phyloP scores from a whole-genome alignment of 345 rosid genomes.

The Eucalyptus regnans region DNA sequence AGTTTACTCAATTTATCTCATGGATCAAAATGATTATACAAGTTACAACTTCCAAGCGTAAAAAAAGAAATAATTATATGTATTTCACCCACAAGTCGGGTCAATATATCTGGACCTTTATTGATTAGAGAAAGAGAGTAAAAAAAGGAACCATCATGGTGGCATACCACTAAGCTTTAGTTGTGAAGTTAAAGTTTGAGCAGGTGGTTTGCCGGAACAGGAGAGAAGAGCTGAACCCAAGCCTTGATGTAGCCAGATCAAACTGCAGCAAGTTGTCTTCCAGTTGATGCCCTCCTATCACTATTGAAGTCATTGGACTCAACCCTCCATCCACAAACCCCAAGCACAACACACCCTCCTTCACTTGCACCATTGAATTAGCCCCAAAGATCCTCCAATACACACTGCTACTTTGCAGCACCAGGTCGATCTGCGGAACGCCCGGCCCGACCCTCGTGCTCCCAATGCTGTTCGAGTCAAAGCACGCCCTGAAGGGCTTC shows the following conservation, averaged over 20 bases:
- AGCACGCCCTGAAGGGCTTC: not conserved
- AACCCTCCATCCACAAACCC: constrained; percentile 26
- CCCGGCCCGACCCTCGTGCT: not conserved
- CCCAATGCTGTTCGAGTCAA: not conserved
- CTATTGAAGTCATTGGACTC: constrained; percentile 9
- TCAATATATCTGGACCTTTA: not conserved
- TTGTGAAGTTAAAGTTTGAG: constrained; percentile 55
- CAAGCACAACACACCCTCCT: constrained; percentile 10
- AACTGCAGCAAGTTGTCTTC: constrained; percentile 24
- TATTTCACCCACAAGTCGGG: not conserved
- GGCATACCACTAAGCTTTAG: not conserved
- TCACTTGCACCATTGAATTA: constrained; percentile 30
- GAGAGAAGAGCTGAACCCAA: constrained; percentile 24
- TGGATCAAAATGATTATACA: not conserved
- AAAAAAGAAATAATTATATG: not conserved
- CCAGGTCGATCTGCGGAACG: constrained; percentile 21
- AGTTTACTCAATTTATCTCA: not conserved
- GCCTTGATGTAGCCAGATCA: constrained; percentile 20
- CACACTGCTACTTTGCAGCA: constrained; percentile 17
- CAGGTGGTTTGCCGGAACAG: constrained; percentile 26
- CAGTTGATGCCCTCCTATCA: constrained; percentile 26
- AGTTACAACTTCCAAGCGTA: not conserved
- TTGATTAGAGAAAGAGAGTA: not conserved
- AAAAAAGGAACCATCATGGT: not conserved
- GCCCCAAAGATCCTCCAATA: constrained; percentile 24